These are phyloP conservation scores for Acacia pycnantha DNA, from an alignment of 331 rosid species.

Conservation along the genomic window DNA sequence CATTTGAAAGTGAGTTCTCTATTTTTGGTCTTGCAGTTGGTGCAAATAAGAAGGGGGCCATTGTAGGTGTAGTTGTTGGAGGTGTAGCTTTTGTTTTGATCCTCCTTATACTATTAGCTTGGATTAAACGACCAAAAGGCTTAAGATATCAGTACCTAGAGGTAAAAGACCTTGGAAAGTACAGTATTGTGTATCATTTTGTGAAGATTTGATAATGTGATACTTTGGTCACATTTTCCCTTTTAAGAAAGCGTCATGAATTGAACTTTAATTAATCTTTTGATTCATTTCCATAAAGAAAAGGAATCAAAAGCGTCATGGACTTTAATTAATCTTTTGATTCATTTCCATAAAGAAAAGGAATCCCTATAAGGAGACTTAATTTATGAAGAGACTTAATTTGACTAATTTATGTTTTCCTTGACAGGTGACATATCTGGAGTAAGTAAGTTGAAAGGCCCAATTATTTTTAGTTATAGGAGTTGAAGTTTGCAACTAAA, in stretches of 20 bases:
- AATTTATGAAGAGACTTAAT: not conserved
- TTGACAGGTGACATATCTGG: no score
- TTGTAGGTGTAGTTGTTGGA: no score
- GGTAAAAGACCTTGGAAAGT: conserved; percentile 17
- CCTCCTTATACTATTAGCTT: not conserved
- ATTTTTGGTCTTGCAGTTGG: not conserved
- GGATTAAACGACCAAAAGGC: conserved; percentile 23
- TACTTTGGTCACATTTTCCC: not conserved
- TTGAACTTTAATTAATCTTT: no score
- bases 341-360: no score
- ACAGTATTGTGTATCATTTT: not conserved
- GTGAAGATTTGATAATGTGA: not conserved
- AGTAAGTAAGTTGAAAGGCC: no score
- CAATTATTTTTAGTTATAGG: no score
- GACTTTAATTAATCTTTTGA: no score
- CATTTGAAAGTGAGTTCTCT: not conserved
- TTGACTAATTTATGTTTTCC: not conserved
- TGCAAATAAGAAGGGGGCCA: no score
- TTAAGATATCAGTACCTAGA: conserved; percentile 22
- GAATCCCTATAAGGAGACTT: not conserved
- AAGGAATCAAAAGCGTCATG: not conserved
- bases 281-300: no score
- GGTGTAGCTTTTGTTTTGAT: no score
- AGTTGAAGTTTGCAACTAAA: no score
- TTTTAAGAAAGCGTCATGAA: not conserved